These are phyloP conservation scores for Nitzschia putrida DNA, from an alignment of 108 stramenopile genomes.

Conservation along the genomic window DNA sequence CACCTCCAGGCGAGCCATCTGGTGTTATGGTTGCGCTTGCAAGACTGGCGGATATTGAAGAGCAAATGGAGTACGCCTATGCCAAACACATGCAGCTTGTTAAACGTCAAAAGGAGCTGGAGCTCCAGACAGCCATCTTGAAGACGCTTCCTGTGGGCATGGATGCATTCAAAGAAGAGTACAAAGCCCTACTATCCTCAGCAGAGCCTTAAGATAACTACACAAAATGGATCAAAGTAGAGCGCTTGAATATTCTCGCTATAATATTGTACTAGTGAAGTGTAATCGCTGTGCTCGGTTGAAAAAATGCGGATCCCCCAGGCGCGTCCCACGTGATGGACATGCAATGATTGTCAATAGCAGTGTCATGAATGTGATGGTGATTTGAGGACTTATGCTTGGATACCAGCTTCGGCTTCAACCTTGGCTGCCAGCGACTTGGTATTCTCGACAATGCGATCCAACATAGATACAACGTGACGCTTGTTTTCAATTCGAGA, in stretches of 20 bases:
- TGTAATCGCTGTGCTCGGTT: too few relatives aligned
- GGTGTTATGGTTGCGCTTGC: constrained; percentile 40
- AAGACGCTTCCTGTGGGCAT: constrained; percentile 49
- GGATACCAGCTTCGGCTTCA: constrained; percentile 17
- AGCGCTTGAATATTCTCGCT: too few relatives aligned
- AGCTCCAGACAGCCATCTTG: constrained; percentile 37
- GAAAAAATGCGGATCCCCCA: too few relatives aligned
- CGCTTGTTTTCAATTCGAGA: constrained; percentile 89
- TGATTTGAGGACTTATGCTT: too few relatives aligned
- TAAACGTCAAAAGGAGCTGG: constrained; percentile 31
- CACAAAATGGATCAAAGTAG: too few relatives aligned
- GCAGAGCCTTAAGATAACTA: background rate
- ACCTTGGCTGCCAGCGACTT: constrained; percentile 50
- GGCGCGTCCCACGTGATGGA: too few relatives aligned
- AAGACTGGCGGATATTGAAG: constrained; percentile 51
- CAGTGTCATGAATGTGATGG: too few relatives aligned
- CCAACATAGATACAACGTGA: constrained; percentile 80
- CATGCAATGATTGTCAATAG: too few relatives aligned
- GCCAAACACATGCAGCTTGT: constrained; percentile 56
- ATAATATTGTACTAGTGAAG: too few relatives aligned
- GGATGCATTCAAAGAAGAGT: constrained; percentile 57
- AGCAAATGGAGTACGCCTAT: constrained; percentile 55
- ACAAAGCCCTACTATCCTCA: constrained; percentile 7
- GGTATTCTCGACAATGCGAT: constrained; percentile 65
- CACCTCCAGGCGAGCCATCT: constrained; percentile 46